phyloP scores from a whole-genome alignment of 2,329 filamentous ascomycete genomes.

The Ophiostoma angusticollis region DNA sequence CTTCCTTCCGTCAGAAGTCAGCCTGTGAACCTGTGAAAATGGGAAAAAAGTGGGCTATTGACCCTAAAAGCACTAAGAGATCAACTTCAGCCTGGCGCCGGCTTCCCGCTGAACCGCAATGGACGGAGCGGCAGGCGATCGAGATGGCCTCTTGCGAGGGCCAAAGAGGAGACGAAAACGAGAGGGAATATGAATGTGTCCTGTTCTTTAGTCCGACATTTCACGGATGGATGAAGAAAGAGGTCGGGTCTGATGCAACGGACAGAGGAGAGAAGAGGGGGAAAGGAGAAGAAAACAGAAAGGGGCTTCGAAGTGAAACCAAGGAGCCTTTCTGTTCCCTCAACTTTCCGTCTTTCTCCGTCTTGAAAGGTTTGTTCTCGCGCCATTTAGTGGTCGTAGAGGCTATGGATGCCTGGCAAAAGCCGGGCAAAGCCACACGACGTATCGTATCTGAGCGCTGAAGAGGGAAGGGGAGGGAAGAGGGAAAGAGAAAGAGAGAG shows the following conservation, averaged over 20 bases:
- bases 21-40: too few relatives aligned
- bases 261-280: slow-evolving; percentile 22
- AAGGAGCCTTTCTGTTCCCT: background rate
- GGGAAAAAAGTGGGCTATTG: too few relatives aligned
- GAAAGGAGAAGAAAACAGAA: background rate
- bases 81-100: too few relatives aligned
- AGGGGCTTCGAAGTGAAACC: background rate
- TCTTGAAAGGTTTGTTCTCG: slow-evolving; percentile 34
- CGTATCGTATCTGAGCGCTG: slow-evolving; percentile 53
- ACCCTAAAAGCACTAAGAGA: too few relatives aligned
- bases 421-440: slow-evolving; percentile 35
- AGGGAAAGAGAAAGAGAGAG: background rate
- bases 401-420: slow-evolving; percentile 31
- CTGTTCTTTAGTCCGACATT: slow-evolving; percentile 50
- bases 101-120: too few relatives aligned
- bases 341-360: background rate
- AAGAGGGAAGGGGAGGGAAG: background rate
- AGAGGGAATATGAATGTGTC: slow-evolving; percentile 39
- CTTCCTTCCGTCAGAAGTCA: too few relatives aligned
- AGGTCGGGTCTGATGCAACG: slow-evolving; percentile 52
- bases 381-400: slow-evolving; percentile 46
- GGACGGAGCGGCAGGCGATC: too few relatives aligned
- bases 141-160: too few relatives aligned
- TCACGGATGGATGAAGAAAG: slow-evolving; percentile 35
- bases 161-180: too few relatives aligned